These are phyloP conservation scores for Tilletia setariae DNA, from an alignment of 1,284 basidiomycete species.

Conservation along the genomic window DNA sequence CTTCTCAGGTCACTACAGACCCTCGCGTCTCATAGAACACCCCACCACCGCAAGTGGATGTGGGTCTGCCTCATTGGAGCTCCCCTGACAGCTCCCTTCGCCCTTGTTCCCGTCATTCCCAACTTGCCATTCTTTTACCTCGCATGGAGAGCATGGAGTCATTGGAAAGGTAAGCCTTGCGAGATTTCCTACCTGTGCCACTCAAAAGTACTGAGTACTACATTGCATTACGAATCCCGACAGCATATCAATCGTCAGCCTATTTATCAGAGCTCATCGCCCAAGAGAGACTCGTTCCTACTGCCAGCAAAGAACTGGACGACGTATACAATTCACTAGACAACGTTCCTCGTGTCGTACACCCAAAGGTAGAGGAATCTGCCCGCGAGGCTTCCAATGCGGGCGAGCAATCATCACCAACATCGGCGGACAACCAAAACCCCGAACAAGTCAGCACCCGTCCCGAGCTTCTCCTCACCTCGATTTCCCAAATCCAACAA, in stretches of 20 bases:
- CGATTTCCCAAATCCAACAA: constrained; percentile 4
- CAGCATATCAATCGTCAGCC: constrained; percentile 42
- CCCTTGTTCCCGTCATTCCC: constrained; percentile 48
- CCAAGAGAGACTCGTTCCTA: constrained; percentile 33
- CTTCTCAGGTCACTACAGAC: constrained; percentile 35
- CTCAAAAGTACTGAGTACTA: too few species aligned
- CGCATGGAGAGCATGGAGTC: constrained; percentile 48
- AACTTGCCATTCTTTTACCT: constrained; percentile 53
- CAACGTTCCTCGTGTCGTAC: not conserved
- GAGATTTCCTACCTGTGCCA: constrained; percentile 4
- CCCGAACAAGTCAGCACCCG: constrained; percentile 6
- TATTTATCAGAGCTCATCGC: constrained; percentile 35
- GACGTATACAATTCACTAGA: constrained; percentile 16
- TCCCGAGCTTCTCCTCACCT: constrained; percentile 19
- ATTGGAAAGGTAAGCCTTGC: constrained; percentile 41
- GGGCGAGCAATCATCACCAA: not conserved
- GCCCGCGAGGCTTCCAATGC: not conserved
- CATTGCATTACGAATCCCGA: not conserved
- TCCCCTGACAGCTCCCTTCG: constrained; percentile 48
- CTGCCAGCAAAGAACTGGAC: constrained; percentile 38
- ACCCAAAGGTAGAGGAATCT: not conserved
- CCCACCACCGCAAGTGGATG: constrained; percentile 39
- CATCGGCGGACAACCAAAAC: not conserved
- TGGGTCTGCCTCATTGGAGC: constrained; percentile 45
- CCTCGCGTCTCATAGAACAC: constrained; percentile 34